A percentile compares a stretch with the other conserved stretches of the same genome.
phyloP scores from a whole-genome alignment of 129 eudicot genomes.

The Silybum marianum region DNA sequence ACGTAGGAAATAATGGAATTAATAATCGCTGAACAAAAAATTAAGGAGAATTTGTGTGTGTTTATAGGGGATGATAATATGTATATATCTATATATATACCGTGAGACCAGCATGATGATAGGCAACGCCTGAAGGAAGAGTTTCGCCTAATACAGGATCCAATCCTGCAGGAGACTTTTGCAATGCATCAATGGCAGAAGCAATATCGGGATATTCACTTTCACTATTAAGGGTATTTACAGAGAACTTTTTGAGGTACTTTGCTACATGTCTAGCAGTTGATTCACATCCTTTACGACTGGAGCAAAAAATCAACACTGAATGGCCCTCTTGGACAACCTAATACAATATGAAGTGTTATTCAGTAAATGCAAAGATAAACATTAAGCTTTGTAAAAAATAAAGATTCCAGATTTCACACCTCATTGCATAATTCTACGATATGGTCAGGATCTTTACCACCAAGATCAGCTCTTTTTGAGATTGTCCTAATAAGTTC shows the following conservation, averaged over 20 bases:
- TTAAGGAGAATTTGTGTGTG: neutral
- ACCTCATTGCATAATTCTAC: constrained; percentile 97
- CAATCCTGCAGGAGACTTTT: constrained; percentile 86
- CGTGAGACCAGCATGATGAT: constrained; percentile 99
- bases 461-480: constrained; percentile 79
- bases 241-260: constrained; percentile 62
- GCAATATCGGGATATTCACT: constrained; percentile 58
- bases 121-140: constrained; percentile 94
- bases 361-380: constrained; percentile 21
- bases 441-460: constrained; percentile 96
- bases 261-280: constrained; percentile 93
- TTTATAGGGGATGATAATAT: neutral
- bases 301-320: constrained; percentile 89
- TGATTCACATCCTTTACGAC: constrained; percentile 97
- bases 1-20: no score
- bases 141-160: constrained; percentile 85
- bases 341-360: constrained; percentile 35
- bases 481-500: constrained; percentile 68
- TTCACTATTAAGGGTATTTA: constrained; percentile 42
- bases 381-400: constrained; percentile 5
- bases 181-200: constrained; percentile 78
- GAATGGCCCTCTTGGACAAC: constrained; percentile 99
- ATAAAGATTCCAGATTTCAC: constrained; percentile 17
- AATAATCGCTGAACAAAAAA: neutral
- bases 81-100: constrained; percentile 36